Evolutionary conservation across 306 rosid species (phyloP).

Genomic region (Begonia loranthoides): DNA sequence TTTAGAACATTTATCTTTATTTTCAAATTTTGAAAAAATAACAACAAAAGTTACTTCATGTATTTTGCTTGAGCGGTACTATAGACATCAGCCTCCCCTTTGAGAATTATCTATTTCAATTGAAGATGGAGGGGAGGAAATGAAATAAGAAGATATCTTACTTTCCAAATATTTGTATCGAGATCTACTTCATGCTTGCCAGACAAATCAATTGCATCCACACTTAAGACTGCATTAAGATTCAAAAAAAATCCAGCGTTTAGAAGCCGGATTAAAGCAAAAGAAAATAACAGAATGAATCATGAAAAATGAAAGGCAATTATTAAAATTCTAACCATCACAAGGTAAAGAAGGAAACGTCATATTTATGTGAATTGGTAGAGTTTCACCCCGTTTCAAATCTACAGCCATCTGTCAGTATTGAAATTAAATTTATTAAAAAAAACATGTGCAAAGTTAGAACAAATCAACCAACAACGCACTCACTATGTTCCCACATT

Average conservation of each 20-base stretch:
- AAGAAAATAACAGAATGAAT: not conserved
- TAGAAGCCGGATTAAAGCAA: slow-evolving; percentile 7
- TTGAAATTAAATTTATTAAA: slow-evolving; percentile 1
- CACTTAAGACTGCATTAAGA: slow-evolving; percentile 63
- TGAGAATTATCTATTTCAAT: too few relatives aligned
- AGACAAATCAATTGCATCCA: slow-evolving; percentile 94
- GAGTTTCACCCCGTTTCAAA: slow-evolving; percentile 89
- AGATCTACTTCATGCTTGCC: slow-evolving; percentile 99
- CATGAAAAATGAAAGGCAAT: slow-evolving; percentile 4
- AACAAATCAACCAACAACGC: not conserved
- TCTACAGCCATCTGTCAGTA: slow-evolving; percentile 84
- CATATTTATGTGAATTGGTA: slow-evolving; percentile 89
- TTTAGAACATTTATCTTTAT: too few relatives aligned
- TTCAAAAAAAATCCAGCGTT: slow-evolving; percentile 4
- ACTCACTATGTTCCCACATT: too few relatives aligned
- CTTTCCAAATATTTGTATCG: slow-evolving; percentile 95
- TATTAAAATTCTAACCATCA: slow-evolving; percentile 50
- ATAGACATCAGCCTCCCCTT: too few relatives aligned
- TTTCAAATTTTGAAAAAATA: too few relatives aligned
- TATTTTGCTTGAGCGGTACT: too few relatives aligned
- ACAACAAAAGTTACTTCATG: too few relatives aligned
- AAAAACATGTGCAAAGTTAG: slow-evolving; percentile 3
- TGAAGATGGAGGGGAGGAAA: not conserved
- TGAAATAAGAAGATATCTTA: slow-evolving; percentile 17
- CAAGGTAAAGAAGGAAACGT: slow-evolving; percentile 94